Evolutionary conservation across 2,329 filamentous ascomycete genomes (phyloP), one percentile per base, ranked within the genome.

Genomic region (Hypocreales sp.): DNA sequence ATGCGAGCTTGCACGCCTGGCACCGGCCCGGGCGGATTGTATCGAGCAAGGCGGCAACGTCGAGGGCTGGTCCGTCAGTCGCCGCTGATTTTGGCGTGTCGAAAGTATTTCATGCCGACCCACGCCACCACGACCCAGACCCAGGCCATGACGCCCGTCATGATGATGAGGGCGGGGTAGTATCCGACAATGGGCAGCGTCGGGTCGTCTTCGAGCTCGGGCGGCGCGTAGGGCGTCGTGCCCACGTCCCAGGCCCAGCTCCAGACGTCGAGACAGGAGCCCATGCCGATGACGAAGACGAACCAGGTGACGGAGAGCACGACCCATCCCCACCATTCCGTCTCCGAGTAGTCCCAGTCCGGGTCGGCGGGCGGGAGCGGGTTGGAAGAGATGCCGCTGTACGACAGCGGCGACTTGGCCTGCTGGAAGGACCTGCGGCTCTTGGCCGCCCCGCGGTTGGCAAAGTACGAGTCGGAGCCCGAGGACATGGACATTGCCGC

Each of bases 71-170:
- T n/a, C 15, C 11, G 15, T 55, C 40, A 81, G 46, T 73, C 68
- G 18, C 66, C 66, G 31, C 60, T 70, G 32, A 95, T 92, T 58
- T 93, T 93, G 19, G 90, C 87, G 61, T 98, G 90, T 40, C 86
- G 74, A 48, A 98, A 98, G 53, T 95, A 95, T 51, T 98, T 98
- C 87, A 98, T 95, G 15, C 90, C 90, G 26, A 95, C 78, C 90
- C 90, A 98, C 8, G 92, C 90, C 31, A 92, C 76, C 9, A 93
- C 73, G 12, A 95, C 90, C 90, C 90, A 98, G 5, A 95, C 83
- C 90, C 90, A 98, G 12, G 86, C 84, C 81, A 98, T 94, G 16
- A 98, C 81, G 25, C 76, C 77, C 4, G 87, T 94, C 39, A 95
- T 60, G 32, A 95, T 90, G 37, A 95, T 80, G 44, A 98, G 58